phyloP scores from a whole-genome alignment of 192 early-diverging fungal genomes.

The Coemansia sp. region DNA sequence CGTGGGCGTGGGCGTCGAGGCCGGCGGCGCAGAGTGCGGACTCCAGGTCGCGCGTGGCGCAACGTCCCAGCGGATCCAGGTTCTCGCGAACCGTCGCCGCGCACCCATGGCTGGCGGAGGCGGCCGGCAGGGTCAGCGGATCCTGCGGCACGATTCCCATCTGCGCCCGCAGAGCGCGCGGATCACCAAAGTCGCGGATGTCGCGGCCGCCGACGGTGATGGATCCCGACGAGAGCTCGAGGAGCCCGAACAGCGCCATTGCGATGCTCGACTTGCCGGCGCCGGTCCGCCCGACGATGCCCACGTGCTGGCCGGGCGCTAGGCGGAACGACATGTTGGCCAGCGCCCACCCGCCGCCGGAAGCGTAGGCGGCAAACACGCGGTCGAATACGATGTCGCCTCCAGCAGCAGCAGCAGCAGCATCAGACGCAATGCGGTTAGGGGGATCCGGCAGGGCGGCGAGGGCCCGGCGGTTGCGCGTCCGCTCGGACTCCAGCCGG shows the following conservation, averaged over 20 bases:
- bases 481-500: not conserved
- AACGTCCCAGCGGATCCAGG: constrained; percentile 74
- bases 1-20: constrained; percentile 7
- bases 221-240: constrained; percentile 40
- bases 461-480: not conserved
- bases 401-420: not conserved
- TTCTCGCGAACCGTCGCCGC: constrained; percentile 77
- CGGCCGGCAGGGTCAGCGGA: constrained; percentile 59
- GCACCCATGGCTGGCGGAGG: not conserved
- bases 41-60: constrained; percentile 66
- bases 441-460: constrained; percentile 54
- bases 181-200: constrained; percentile 62
- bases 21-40: constrained; percentile 62
- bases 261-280: constrained; percentile 73
- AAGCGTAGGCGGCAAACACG: constrained; percentile 60
- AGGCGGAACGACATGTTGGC: constrained; percentile 62
- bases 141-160: constrained; percentile 92
- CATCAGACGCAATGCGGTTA: no score
- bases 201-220: constrained; percentile 79
- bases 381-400: constrained; percentile 60
- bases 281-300: constrained; percentile 85
- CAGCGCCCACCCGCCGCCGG: constrained; percentile 48
- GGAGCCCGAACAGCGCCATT: constrained; percentile 68
- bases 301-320: constrained; percentile 68
- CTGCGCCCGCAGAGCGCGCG: constrained; percentile 62